Conservation (phyloP, 1,284 basidiomycete genomes). For the Vanrija sp. region DNA sequence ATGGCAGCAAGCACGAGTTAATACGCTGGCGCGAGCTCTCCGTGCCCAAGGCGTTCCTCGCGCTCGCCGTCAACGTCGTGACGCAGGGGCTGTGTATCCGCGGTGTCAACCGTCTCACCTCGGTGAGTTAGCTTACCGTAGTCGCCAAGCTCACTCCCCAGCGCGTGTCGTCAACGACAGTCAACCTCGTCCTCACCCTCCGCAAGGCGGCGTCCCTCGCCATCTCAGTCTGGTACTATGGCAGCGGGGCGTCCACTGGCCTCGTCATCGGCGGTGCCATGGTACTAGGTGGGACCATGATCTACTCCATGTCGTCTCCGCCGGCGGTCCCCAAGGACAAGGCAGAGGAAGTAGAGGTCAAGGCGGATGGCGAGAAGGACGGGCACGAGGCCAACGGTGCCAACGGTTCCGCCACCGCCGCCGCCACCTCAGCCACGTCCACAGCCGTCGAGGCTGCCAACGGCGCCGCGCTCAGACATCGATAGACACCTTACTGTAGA, state of each 20-base stretch:
- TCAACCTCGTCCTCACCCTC: constrained; percentile 82
- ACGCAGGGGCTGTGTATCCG: constrained; percentile 87
- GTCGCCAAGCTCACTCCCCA: constrained; percentile 44
- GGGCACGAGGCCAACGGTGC: background rate
- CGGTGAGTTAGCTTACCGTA: constrained; percentile 37
- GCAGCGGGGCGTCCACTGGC: constrained; percentile 36
- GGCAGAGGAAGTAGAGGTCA: background rate
- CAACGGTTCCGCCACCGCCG: background rate
- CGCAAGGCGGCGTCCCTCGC: constrained; percentile 81
- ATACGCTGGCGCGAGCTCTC: constrained; percentile 23
- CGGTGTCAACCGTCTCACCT: constrained; percentile 81
- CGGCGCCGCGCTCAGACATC: background rate
- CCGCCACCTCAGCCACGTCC: background rate
- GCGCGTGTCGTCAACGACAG: constrained; percentile 69
- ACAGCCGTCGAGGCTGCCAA: background rate
- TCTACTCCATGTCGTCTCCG: constrained; percentile 26
- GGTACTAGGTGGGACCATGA: constrained; percentile 37
- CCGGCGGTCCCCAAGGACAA: constrained; percentile 1
- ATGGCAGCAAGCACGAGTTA: constrained; percentile 3
- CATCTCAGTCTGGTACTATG: constrained; percentile 53
- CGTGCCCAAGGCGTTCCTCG: constrained; percentile 62
- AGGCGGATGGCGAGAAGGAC: too few species aligned
- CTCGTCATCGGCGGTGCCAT: constrained; percentile 41
- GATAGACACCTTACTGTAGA: background rate
- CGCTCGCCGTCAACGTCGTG: constrained; percentile 70